These are phyloP conservation scores for Russula virescens DNA, from an alignment of 768 basidiomycete genomes.

Conservation along the genomic window DNA sequence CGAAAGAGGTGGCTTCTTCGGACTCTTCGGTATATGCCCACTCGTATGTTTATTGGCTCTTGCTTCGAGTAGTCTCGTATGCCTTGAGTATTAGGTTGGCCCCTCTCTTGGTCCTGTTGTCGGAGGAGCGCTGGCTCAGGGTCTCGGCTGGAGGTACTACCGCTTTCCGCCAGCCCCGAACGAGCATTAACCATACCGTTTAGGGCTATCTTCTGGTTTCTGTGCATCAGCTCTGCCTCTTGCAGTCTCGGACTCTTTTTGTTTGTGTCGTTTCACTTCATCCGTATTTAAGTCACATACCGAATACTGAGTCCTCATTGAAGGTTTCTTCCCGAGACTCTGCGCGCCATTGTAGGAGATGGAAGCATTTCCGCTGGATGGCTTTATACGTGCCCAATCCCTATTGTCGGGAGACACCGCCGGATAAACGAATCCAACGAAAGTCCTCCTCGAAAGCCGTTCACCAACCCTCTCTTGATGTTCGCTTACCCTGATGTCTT, in stretches of 20 bases:
- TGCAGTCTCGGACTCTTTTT: constrained; percentile 35
- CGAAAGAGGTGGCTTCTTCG: constrained; percentile 72
- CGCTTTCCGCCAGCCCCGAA: not conserved
- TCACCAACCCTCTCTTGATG: constrained; percentile 51
- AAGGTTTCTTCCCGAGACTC: constrained; percentile 45
- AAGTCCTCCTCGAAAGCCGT: constrained; percentile 32
- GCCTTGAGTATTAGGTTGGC: constrained; percentile 26
- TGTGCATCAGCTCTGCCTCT: constrained; percentile 33
- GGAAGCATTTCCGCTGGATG: constrained; percentile 35
- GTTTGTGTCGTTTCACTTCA: constrained; percentile 22
- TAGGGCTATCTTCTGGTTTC: constrained; percentile 42
- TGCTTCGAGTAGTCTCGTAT: not conserved
- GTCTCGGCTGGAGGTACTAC: constrained; percentile 31
- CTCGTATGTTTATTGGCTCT: constrained; percentile 38
- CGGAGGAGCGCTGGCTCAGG: constrained; percentile 40
- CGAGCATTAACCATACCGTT: not conserved
- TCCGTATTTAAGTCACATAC: not conserved
- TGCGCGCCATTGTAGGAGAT: constrained; percentile 40
- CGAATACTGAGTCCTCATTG: constrained; percentile 1
- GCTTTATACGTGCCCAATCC: constrained; percentile 32
- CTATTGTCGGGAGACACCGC: constrained; percentile 27
- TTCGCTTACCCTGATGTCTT: constrained; percentile 52
- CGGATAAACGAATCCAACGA: not conserved
- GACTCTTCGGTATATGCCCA: constrained; percentile 60
- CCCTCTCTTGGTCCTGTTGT: constrained; percentile 40